Conservation (phyloP, 1,284 basidiomycete genomes). For the Puccinia polysora region DNA sequence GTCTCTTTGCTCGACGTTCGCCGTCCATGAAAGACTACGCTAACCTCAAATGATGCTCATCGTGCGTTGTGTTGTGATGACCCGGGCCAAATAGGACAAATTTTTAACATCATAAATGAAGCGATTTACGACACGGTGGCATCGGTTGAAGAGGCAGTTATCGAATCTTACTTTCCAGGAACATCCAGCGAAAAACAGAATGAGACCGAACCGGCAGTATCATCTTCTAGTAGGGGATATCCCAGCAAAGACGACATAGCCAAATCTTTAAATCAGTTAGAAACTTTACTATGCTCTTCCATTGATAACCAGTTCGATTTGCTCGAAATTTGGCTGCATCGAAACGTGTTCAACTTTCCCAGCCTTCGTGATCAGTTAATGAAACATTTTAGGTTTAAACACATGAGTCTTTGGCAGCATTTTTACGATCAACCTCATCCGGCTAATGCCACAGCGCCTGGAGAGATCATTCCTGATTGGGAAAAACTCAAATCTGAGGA, state of each 20-base stretch:
- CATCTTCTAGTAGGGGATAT: slow-evolving; percentile 1
- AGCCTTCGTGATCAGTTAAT: slow-evolving; percentile 13
- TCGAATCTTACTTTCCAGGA: slow-evolving; percentile 23
- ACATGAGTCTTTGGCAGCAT: slow-evolving; percentile 32
- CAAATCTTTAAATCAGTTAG: slow-evolving; percentile 29
- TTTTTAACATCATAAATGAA: slow-evolving; percentile 40
- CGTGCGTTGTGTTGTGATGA: too few species aligned
- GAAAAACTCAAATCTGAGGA: slow-evolving; percentile 32
- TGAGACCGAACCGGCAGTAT: background rate
- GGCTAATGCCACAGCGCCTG: background rate
- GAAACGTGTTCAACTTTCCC: slow-evolving; percentile 40
- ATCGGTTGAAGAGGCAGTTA: slow-evolving; percentile 32
- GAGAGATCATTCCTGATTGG: slow-evolving; percentile 18
- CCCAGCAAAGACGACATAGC: slow-evolving; percentile 32
- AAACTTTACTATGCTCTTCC: slow-evolving; percentile 31
- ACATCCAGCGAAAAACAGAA: background rate
- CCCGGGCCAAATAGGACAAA: slow-evolving; percentile 12
- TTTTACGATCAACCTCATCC: background rate
- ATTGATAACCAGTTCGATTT: slow-evolving; percentile 37
- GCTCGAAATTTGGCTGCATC: slow-evolving; percentile 38
- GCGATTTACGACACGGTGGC: slow-evolving; percentile 25
- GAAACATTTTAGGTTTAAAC: slow-evolving; percentile 29
- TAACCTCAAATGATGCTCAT: too few species aligned
- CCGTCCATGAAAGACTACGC: too few species aligned
- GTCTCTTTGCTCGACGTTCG: too few species aligned